Percentiles rank a stretch among this genome's conserved stretches.
phyloP scores from a whole-genome alignment of 108 stramenopile species.

The Craspedostauros australis region DNA sequence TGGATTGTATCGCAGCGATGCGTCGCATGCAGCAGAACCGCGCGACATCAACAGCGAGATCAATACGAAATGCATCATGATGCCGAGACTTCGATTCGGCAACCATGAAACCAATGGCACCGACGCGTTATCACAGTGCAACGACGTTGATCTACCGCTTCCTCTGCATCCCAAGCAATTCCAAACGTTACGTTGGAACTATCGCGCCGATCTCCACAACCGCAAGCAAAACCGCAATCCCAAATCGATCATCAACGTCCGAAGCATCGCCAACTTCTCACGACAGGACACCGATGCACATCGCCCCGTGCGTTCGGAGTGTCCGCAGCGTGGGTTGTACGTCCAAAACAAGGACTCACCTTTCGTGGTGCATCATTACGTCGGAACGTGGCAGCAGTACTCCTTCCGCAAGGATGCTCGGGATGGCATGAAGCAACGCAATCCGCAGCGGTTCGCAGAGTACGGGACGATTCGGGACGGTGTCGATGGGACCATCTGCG shows the following conservation, averaged over 20 bases:
- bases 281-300: slow-evolving; percentile 13
- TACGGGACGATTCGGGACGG: background rate
- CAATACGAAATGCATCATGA: slow-evolving; percentile 14
- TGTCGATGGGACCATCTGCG: background rate
- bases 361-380: slow-evolving; percentile 24
- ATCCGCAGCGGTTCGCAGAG: background rate
- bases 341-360: slow-evolving; percentile 2
- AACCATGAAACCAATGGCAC: no score
- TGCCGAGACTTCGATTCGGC: slow-evolving; percentile 23
- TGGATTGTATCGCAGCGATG: no score
- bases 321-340: slow-evolving; percentile 7
- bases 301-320: slow-evolving; percentile 11
- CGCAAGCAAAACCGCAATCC: slow-evolving; percentile 10
- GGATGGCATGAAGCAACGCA: slow-evolving; percentile 14
- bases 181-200: slow-evolving; percentile 12
- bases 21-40: no score
- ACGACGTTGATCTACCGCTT: no score
- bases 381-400: slow-evolving; percentile 16
- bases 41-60: no score
- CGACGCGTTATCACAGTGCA: no score
- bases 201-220: slow-evolving; percentile 7
- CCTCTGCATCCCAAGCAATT: no score
- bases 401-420: slow-evolving; percentile 18
- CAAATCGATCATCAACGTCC: slow-evolving; percentile 10
- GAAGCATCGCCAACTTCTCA: slow-evolving; percentile 9